Conservation (phyloP, 768 basidiomycete species). For the Mycena vulgaris region DNA sequence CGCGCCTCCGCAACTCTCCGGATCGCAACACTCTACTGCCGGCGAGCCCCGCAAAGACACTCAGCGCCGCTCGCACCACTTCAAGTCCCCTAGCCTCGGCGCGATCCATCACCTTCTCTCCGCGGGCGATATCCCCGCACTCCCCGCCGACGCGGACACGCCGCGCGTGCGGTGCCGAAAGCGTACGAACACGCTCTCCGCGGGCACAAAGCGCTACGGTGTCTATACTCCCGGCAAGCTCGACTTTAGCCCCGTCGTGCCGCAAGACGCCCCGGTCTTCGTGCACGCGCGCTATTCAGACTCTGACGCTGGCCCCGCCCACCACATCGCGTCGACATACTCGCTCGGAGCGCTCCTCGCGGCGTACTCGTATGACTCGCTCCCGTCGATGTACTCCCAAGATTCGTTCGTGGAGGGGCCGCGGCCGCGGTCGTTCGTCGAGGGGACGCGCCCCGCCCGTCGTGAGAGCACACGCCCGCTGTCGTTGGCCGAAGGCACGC, state of each 20-base stretch:
- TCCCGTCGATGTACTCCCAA: constrained; percentile 44
- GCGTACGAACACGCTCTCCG: constrained; percentile 44
- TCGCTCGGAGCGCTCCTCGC: constrained; percentile 25
- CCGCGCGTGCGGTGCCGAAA: constrained; percentile 43
- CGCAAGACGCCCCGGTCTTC: too few relatives aligned
- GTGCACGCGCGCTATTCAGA: too few relatives aligned
- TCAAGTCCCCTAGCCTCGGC: constrained; percentile 40
- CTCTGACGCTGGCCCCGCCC: too few relatives aligned
- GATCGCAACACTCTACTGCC: not conserved
- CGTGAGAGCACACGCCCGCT: too few relatives aligned
- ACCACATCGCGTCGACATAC: constrained; percentile 30
- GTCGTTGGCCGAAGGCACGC: too few relatives aligned
- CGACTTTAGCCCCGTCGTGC: constrained; percentile 28
- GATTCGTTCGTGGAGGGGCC: constrained; percentile 33
- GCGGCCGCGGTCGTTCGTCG: too few relatives aligned
- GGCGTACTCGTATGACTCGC: constrained; percentile 37
- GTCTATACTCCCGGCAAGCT: constrained; percentile 52
- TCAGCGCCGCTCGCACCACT: constrained; percentile 29
- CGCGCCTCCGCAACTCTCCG: too few relatives aligned
- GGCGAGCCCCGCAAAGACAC: not conserved
- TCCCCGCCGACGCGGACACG: constrained; percentile 15
- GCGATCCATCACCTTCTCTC: constrained; percentile 32
- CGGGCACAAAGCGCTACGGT: constrained; percentile 54
- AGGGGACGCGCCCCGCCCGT: too few relatives aligned
- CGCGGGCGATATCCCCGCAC: not conserved